Evolutionary conservation across 495 filamentous ascomycete species (phyloP).

Genomic region (Tuber magnatum): DNA sequence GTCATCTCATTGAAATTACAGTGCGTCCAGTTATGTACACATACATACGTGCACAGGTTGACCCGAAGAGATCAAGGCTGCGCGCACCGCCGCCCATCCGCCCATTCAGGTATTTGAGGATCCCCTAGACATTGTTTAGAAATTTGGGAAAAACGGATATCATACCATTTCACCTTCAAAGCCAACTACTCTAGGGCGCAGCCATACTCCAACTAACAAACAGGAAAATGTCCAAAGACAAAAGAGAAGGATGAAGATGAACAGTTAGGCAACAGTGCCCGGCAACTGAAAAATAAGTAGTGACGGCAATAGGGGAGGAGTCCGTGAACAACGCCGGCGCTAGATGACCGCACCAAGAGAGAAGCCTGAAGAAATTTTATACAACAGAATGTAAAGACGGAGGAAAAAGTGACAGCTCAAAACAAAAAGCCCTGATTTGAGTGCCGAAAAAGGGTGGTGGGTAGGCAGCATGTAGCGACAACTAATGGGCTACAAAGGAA

Average conservation of each 20-base stretch:
- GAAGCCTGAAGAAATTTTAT: neutral
- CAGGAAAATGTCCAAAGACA: neutral
- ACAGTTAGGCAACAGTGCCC: neutral
- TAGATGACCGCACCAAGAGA: neutral
- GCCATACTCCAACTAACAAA: neutral
- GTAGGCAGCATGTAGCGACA: neutral
- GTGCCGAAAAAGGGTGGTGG: neutral
- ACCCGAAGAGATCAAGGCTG: neutral
- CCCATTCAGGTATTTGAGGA: neutral
- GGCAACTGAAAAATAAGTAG: neutral
- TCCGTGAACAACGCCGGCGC: slow-evolving; percentile 1
- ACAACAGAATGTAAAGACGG: neutral
- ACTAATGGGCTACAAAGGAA: neutral
- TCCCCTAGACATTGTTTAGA: neutral
- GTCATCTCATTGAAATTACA: neutral
- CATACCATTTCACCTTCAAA: neutral
- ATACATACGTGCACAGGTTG: neutral
- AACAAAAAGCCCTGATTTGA: neutral
- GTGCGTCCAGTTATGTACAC: neutral
- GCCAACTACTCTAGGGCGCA: neutral
- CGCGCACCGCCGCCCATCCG: neutral
- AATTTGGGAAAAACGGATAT: neutral
- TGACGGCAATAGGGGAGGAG: neutral
- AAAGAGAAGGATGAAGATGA: neutral
- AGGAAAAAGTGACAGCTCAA: neutral